Conservation (phyloP, 2,329 filamentous ascomycete species). For the Fusarium buharicum region DNA sequence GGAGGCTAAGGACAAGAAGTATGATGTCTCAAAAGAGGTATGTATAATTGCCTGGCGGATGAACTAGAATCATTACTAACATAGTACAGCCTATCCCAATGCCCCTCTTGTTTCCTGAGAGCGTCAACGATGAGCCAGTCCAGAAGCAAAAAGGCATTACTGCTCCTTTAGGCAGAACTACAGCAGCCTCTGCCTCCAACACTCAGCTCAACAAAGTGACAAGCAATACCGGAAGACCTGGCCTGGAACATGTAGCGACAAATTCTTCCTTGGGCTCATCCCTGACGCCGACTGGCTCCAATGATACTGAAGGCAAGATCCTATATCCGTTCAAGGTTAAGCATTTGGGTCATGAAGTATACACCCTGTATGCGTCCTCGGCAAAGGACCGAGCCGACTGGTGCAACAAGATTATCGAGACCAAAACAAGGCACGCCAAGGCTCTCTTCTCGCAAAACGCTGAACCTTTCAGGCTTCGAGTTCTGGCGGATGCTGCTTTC, state of each 20-base stretch:
- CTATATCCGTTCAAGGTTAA: constrained; percentile 96
- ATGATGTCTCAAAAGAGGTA: constrained; percentile 92
- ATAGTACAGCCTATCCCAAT: constrained; percentile 82
- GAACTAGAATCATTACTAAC: constrained; percentile 38
- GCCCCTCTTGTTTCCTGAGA: constrained; percentile 93
- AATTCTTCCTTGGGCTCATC: constrained; percentile 70
- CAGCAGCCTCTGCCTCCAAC: constrained; percentile 69
- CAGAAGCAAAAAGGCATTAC: constrained; percentile 83
- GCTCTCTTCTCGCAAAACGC: constrained; percentile 92
- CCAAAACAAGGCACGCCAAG: constrained; percentile 92
- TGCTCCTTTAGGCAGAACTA: constrained; percentile 67
- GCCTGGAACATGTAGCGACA: constrained; percentile 75
- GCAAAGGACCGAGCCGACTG: constrained; percentile 82
- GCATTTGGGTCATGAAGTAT: constrained; percentile 92
- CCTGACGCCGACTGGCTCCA: constrained; percentile 58
- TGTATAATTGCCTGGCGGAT: constrained; percentile 43
- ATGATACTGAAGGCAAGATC: constrained; percentile 82
- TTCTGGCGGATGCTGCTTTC: constrained; percentile 93
- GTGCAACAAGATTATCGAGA: constrained; percentile 93
- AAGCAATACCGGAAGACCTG: constrained; percentile 64
- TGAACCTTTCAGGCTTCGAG: constrained; percentile 90
- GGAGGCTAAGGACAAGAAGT: constrained; percentile 79
- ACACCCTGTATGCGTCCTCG: constrained; percentile 86
- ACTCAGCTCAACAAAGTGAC: constrained; percentile 67
- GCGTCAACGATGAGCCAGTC: constrained; percentile 89